Evolutionary conservation across 345 rosid species (phyloP).

Genomic region (Garcia nutans): DNA sequence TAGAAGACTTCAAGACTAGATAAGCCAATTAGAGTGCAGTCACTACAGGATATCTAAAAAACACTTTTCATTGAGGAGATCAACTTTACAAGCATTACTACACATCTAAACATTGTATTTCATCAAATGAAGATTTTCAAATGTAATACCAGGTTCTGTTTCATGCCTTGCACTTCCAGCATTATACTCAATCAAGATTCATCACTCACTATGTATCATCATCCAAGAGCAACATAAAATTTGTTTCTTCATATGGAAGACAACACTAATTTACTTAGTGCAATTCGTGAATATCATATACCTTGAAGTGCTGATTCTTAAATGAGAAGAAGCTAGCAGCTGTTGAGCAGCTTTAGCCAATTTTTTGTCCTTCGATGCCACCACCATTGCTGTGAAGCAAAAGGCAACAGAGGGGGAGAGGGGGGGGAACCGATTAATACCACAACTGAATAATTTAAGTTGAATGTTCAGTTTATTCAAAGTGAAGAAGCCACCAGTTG

Average conservation of each 20-base stretch:
- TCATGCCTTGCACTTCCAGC: not conserved
- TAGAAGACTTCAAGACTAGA: not conserved
- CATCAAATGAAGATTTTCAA: not conserved
- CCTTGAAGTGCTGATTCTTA: constrained; percentile 92
- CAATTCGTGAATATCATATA: constrained; percentile 28
- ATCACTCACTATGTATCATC: not conserved
- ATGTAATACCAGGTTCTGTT: constrained; percentile 5
- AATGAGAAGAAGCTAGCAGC: constrained; percentile 73
- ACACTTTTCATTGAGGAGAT: not conserved
- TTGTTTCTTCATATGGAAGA: not conserved
- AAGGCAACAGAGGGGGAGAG: not conserved
- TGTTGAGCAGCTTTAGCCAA: constrained; percentile 78
- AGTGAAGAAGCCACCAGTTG: constrained; percentile 55
- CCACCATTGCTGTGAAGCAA: constrained; percentile 79
- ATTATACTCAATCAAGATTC: not conserved
- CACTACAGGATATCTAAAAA: not conserved
- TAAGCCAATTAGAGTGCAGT: not conserved
- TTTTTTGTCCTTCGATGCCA: constrained; percentile 81
- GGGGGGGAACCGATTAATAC: not conserved
- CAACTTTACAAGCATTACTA: not conserved
- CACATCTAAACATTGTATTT: not conserved
- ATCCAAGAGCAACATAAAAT: not conserved
- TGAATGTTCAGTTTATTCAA: constrained; percentile 6
- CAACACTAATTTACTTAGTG: not conserved
- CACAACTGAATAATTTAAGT: constrained; percentile 2